phyloP scores from a whole-genome alignment of 176 grass and related monocot genomes.

The Aegilops sharonensis region DNA sequence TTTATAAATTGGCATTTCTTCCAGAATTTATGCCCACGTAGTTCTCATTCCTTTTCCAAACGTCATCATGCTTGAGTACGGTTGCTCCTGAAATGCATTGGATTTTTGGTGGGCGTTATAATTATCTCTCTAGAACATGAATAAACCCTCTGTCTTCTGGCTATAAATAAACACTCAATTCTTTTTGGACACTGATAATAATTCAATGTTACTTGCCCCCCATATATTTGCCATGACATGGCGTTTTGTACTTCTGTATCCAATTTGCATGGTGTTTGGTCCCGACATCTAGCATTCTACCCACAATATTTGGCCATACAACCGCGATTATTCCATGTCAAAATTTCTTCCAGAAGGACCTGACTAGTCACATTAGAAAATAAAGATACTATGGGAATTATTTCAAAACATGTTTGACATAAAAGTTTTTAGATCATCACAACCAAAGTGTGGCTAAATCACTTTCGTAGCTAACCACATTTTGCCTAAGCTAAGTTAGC shows the following conservation, averaged over 20 bases:
- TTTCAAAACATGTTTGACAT: constrained; percentile 2
- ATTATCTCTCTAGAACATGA: constrained; percentile 1
- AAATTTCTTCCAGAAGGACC: background rate
- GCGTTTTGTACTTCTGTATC: background rate
- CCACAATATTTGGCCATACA: background rate
- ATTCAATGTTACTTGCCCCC: background rate
- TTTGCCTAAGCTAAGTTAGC: background rate
- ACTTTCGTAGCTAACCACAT: background rate
- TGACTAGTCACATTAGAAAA: constrained; percentile 10
- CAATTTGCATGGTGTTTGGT: background rate
- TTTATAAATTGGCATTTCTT: constrained; percentile 18
- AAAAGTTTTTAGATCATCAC: background rate
- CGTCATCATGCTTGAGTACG: background rate
- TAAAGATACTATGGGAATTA: background rate
- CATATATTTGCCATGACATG: background rate
- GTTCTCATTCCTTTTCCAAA: background rate
- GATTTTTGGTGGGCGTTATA: background rate
- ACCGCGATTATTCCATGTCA: background rate
- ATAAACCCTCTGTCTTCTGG: background rate
- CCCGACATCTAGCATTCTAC: background rate
- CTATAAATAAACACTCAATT: background rate
- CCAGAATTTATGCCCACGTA: background rate
- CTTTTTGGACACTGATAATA: background rate
- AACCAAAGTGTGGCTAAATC: background rate
- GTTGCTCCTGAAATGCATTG: background rate